These are phyloP conservation scores for Colletotrichum gigasporum DNA, from an alignment of 2,329 filamentous ascomycete genomes.

Conservation along the genomic window DNA sequence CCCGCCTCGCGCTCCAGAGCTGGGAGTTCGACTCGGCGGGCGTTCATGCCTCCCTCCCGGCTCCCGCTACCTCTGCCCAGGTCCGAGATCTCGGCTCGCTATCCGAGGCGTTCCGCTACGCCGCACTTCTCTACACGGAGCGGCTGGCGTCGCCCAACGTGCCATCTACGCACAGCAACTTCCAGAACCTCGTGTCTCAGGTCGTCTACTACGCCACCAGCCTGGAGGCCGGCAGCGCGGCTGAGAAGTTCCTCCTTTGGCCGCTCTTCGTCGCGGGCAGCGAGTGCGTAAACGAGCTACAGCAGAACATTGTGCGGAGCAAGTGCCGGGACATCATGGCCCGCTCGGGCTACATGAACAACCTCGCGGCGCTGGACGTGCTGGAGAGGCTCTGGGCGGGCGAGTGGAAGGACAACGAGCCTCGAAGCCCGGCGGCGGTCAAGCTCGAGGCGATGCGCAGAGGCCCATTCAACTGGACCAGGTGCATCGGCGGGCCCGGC, in stretches of 20 bases:
- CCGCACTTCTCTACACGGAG: conserved; percentile 89
- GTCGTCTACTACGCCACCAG: conserved; percentile 86
- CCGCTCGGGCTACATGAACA: conserved; percentile 93
- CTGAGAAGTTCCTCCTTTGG: conserved; percentile 93
- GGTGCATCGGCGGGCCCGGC: conserved; percentile 64
- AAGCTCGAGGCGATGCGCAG: conserved; percentile 49
- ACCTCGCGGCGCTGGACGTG: conserved; percentile 84
- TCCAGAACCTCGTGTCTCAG: conserved; percentile 84
- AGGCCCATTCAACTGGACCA: conserved; percentile 67
- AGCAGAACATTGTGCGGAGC: conserved; percentile 80
- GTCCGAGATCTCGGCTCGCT: conserved; percentile 81
- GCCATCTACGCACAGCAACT: conserved; percentile 77
- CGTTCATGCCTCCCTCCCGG: conserved; percentile 60
- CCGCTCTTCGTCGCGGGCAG: conserved; percentile 90
- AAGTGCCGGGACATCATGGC: conserved; percentile 88
- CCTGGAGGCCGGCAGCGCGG: conserved; percentile 75
- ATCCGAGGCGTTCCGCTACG: conserved; percentile 90
- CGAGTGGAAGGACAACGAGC: conserved; percentile 52
- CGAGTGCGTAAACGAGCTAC: conserved; percentile 84
- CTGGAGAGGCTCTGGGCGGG: conserved; percentile 85
- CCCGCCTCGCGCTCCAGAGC: conserved; percentile 77
- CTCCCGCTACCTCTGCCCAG: conserved; percentile 65
- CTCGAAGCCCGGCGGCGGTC: conserved; percentile 40
- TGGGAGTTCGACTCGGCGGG: conserved; percentile 78
- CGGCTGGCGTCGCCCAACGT: conserved; percentile 81